Base-by-base conservation (phyloP, 1,284 basidiomycete species). In the Mycena citricolor region DNA sequence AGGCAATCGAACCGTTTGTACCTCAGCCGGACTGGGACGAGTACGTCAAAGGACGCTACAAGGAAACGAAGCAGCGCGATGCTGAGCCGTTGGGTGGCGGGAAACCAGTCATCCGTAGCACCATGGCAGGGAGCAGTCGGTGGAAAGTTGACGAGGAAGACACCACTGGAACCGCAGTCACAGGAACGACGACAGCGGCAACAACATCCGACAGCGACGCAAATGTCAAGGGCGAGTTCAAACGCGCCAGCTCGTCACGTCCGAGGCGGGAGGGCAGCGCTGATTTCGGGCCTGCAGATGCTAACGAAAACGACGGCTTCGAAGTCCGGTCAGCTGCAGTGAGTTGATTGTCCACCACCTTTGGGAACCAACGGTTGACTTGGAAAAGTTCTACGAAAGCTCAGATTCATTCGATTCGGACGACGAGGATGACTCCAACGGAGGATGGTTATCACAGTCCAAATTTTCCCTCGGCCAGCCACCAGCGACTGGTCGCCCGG, bases 21-120 rank as follows among this genome's bases (percentile, higher is more conserved):
- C 85, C 86, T 4, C 79, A 83, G 43, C 85, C 86, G 1, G 87
- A 83, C 41, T 97, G 94, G 94, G 83, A 90, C 49, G 77, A 86
- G 28, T 97, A 92, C 56, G 88, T 95, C 32, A 81, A 77, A 6
- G 89, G 88, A 3, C 73, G 87, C 25, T 87, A 92, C 57, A 76
- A 81, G 32, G 90, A 94, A 62, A 90, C 91, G n/a, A 90, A 91
- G 65, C 79, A 77, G 51, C 79, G 82, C 40, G 88, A 95, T 57
- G 76, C 76, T n/a, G 79, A 79, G 50, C 74, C 88, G 8, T 73
- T 97, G 4, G 93, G 92, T 3, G 94, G 93, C 13, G 86, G 86
- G 5, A 88, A 86, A 61, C 86, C 88, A 13, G 73, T 76, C 2
- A 61, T 86, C 19, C 22, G 42, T 6, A 19, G 24, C 4, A 69